These are phyloP conservation scores for Calonectria henricotiae DNA, from an alignment of 2,329 filamentous ascomycete genomes.

Conservation along the genomic window DNA sequence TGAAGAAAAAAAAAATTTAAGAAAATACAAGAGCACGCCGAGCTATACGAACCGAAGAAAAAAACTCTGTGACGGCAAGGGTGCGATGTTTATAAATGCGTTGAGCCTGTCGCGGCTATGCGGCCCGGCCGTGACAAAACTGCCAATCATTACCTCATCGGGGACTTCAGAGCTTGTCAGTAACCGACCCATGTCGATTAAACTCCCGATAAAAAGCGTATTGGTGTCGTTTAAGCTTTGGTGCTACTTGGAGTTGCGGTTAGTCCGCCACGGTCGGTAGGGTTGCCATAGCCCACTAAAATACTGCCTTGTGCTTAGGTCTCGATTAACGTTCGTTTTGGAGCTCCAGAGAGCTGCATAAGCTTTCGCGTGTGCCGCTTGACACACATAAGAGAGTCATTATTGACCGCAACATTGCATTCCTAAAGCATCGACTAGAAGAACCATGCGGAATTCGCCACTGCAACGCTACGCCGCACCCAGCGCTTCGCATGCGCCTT, in stretches of 20 bases:
- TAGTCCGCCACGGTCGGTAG: background rate
- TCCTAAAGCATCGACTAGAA: background rate
- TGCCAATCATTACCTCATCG: background rate
- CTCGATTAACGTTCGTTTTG: constrained; percentile 19
- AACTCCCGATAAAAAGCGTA: constrained; percentile 16
- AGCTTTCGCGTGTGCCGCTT: constrained; percentile 1
- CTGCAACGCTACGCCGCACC: background rate
- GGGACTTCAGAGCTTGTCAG: background rate
- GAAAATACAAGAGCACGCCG: too few relatives aligned
- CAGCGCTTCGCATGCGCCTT: too few relatives aligned
- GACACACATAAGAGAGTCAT: constrained; percentile 1
- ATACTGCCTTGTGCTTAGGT: constrained; percentile 11
- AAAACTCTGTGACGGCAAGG: background rate
- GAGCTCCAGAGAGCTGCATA: constrained; percentile 3
- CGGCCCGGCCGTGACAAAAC: constrained; percentile 10
- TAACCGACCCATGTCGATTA: constrained; percentile 3
- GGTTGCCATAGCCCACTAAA: constrained; percentile 9
- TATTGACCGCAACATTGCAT: constrained; percentile 19
- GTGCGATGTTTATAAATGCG: constrained; percentile 11
- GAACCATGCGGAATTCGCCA: constrained; percentile 5
- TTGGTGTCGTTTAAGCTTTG: constrained; percentile 2
- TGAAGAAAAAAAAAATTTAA: background rate
- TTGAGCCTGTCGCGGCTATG: background rate
- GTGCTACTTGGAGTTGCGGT: constrained; percentile 1
- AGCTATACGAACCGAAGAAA: background rate